Conservation (phyloP, 2,329 filamentous ascomycete genomes). For the Aureobasidium pullulans region DNA sequence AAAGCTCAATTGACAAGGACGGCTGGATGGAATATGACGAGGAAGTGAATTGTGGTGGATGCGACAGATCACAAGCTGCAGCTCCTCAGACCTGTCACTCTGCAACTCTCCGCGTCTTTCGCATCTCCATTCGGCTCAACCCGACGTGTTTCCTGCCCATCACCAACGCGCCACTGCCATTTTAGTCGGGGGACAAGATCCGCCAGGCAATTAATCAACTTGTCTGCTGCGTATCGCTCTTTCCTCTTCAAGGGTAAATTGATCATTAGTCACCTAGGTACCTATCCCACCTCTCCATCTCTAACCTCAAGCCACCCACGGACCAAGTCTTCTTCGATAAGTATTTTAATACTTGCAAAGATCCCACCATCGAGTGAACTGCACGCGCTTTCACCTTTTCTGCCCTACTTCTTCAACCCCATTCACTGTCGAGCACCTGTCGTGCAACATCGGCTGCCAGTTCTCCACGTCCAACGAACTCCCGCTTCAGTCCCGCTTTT, state of each 20-base stretch:
- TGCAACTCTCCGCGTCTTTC: conserved; percentile 1
- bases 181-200: not conserved
- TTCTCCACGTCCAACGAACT: not conserved
- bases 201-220: too few relatives aligned
- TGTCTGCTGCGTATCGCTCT: not conserved
- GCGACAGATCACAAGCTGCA: not conserved
- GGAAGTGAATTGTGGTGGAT: not conserved
- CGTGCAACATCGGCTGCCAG: not conserved
- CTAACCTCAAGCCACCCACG: not conserved
- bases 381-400: not conserved
- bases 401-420: not conserved
- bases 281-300: not conserved
- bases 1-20: not conserved
- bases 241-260: not conserved
- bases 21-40: not conserved
- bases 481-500: not conserved
- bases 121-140: not conserved
- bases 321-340: not conserved
- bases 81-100: not conserved
- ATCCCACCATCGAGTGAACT: not conserved
- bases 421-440: not conserved
- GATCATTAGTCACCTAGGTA: too few relatives aligned
- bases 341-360: not conserved
- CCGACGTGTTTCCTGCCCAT: not conserved
- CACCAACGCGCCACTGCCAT: not conserved